Base-by-base conservation (phyloP, 208 protist species). In the Trypanosoma congolense region DNA sequence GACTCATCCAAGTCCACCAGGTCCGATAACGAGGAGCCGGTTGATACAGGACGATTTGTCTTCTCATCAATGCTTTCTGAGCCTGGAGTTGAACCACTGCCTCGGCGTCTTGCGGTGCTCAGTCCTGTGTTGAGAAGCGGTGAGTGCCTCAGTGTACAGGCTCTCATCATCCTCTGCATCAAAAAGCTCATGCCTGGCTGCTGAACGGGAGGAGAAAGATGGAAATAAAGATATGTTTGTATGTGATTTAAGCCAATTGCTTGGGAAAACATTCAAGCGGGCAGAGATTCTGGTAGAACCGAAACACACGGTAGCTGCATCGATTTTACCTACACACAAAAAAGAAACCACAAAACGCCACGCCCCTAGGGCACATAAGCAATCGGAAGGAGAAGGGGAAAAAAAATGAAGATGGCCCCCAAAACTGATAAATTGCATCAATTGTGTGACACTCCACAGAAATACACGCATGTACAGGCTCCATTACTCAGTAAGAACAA, bases 1-100 rank as follows among this genome's bases (percentile, higher is more conserved):
- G 19, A n/a, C 29, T 60, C 54, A n/a, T 60, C 54, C 43, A 40
- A 18, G 10, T 60, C 43, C 4, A 48, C 6, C 22, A 28, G 1
- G 19, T 60, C 54, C 1, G 22, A 19, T 18, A 57, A 25, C 1
- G 14, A n/a, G 6, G 31, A 21, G 1, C 10, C 19, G 9, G 35
- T 14, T 2, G 38, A 6, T 38, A 38, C 12, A 16, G 33, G 33
- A 38, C 9, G 6, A 16, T 12, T 12, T 12, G 6, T 12, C 6
- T 6, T 12, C 12, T 12, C 33, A 16, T 38, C 12, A 12, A 38
- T 6, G 12, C 9, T 16, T 16, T 38, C 12, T 6, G 6, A 12
- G 33, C 33, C 33, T 6, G 9, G 9, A 38, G 6, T 6, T 38
- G 33, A 38, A 16, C 33, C 33, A 38, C 33, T 38, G 33, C 33